Base-by-base conservation (phyloP, 1,139 yeast species). In the Sugiyamaella pinicola region DNA sequence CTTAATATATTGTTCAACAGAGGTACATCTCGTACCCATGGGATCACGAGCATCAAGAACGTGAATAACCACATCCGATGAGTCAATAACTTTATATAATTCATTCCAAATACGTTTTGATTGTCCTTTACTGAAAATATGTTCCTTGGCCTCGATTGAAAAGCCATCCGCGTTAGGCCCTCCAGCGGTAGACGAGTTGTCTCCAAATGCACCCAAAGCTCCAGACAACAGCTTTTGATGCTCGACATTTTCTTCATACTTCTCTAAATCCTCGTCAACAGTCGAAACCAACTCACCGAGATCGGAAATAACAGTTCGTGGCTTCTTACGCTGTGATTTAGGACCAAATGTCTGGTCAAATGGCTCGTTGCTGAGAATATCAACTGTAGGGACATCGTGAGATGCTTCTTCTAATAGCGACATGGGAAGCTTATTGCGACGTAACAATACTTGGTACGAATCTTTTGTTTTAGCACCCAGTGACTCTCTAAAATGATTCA, bases 31-130 rank as follows among this genome's bases (percentile, higher is more conserved):
- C 5, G 99, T 93, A 49, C 99, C 99, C 61, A 89, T 70, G 24
- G 99, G 99, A 75, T 93, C 97, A 74, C 99, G 85, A 4, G 99
- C 98, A 74, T 93, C 99, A 57, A 93, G 76, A 13, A 91, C 98
- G 65, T 93, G 98, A 57, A 93, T 87, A 41, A 93, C 95, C 51
- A 93, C 98, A 74, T 93, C 99, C 0, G 97, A 87, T 8, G 98
- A 93, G 71, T 93, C 99, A 64, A 93, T 91, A 52, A 93, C 97
- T 69, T 93, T 93, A 73, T 93, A 93, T 57, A 93, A 78, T 70
- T 93, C 99, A 71, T 93, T 93, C 99, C 99, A 93, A 64, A 93
- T 93, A 76, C 99, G 87, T 74, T 93, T 93, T 51, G 97, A 90
- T 74, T 93, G 98, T 64, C 99, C 99, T 70, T 93, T 93, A 68